Conservation (phyloP, 31 red algal species). For the Bonnemaisonia californica region DNA sequence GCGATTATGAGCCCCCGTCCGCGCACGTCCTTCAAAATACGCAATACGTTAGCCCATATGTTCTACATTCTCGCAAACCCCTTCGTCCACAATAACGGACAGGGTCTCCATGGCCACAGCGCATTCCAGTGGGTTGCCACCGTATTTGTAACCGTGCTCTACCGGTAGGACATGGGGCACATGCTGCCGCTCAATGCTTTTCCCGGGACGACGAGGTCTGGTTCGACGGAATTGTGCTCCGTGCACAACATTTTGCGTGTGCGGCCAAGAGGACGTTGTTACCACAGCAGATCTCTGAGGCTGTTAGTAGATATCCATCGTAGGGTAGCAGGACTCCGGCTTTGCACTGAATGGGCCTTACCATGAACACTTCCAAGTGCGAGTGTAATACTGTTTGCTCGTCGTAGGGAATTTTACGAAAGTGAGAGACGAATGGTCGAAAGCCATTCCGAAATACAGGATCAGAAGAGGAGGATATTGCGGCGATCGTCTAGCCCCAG, state of each 20-base stretch:
- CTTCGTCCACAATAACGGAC: conserved; percentile 85
- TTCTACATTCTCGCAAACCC: conserved; percentile 66
- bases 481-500: conserved; percentile 91
- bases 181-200: conserved; percentile 98
- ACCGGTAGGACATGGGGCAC: conserved; percentile 91
- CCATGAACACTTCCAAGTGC: conserved; percentile 94
- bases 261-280: conserved; percentile 91
- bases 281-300: conserved; percentile 70
- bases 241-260: conserved; percentile 90
- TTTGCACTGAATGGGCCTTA: conserved; percentile 99
- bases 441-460: conserved; percentile 74
- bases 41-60: conserved; percentile 54
- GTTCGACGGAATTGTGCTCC: conserved; percentile 78
- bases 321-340: conserved; percentile 93
- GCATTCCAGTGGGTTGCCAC: conserved; percentile 95
- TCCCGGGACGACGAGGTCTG: conserved; percentile 93
- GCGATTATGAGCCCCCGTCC: conserved; percentile 92
- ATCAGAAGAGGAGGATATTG: conserved; percentile 83
- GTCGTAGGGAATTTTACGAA: conserved; percentile 82
- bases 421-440: conserved; percentile 90
- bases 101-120: conserved; percentile 87
- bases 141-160: conserved; percentile 98
- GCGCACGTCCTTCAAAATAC: conserved; percentile 69
- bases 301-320: conserved; percentile 76
- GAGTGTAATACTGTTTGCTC: conserved; percentile 71